These are phyloP conservation scores for Mikania micrantha DNA, from an alignment of 129 eudicot genomes.

Conservation along the genomic window DNA sequence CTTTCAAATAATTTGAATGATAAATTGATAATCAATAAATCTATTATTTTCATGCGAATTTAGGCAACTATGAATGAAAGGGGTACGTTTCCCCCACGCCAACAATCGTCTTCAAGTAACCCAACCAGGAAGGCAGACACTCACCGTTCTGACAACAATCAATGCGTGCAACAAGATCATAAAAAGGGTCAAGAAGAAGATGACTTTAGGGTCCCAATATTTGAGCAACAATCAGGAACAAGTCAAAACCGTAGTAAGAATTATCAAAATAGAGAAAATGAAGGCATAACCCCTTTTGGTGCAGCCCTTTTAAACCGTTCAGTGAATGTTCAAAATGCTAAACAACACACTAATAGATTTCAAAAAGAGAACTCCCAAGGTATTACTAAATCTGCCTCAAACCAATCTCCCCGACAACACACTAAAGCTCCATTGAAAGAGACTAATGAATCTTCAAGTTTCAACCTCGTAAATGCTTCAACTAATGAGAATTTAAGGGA, in stretches of 20 bases:
- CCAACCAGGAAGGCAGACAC: slow-evolving; percentile 34
- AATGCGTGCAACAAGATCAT: slow-evolving; percentile 37
- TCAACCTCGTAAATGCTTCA: slow-evolving; percentile 16
- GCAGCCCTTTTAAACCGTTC: slow-evolving; percentile 19
- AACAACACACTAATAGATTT: slow-evolving; percentile 22
- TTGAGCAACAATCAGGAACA: slow-evolving; percentile 47
- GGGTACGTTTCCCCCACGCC: slow-evolving; percentile 34
- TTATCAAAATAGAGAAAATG: slow-evolving; percentile 28
- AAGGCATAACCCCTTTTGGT: slow-evolving; percentile 23
- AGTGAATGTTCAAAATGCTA: slow-evolving; percentile 20
- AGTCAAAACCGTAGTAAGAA: slow-evolving; percentile 29
- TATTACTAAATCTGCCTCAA: slow-evolving; percentile 32
- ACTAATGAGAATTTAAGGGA: slow-evolving; percentile 26
- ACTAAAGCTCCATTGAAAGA: slow-evolving; percentile 31
- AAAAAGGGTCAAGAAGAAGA: slow-evolving; percentile 59
- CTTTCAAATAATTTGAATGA: background rate
- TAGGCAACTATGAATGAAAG: slow-evolving; percentile 60
- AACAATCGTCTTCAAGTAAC: slow-evolving; percentile 39
- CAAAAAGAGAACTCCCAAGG: slow-evolving; percentile 30
- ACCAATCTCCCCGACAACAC: slow-evolving; percentile 22
- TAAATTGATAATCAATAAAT: background rate
- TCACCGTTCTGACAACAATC: slow-evolving; percentile 37
- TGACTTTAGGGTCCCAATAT: slow-evolving; percentile 72
- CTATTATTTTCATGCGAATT: slow-evolving; percentile 12
- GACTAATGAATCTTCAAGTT: slow-evolving; percentile 23